Conservation (phyloP, 1,284 basidiomycete species). For the Ceratobasidium sp. region DNA sequence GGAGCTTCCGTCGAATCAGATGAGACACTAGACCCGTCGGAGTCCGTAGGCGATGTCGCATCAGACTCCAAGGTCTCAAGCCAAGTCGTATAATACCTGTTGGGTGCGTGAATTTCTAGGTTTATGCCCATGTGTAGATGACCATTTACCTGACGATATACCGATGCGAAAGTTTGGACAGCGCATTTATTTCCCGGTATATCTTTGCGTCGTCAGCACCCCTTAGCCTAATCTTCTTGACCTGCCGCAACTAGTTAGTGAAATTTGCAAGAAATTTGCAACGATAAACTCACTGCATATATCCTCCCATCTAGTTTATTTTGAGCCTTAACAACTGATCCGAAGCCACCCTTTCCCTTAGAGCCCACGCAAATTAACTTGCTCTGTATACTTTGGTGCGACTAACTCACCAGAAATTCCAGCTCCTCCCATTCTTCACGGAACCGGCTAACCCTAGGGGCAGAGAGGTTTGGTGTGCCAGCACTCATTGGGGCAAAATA, state of each 20-base stretch:
- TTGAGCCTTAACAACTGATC: constrained; percentile 92
- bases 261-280: background rate
- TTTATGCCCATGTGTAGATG: background rate
- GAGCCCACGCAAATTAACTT: background rate
- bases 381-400: background rate
- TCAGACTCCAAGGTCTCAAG: constrained; percentile 73
- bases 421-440: constrained; percentile 89
- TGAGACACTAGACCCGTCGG: constrained; percentile 55
- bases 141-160: constrained; percentile 86
- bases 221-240: constrained; percentile 89
- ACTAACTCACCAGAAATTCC: constrained; percentile 72
- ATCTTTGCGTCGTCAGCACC: constrained; percentile 89
- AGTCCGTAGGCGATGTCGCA: constrained; percentile 45
- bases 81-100: constrained; percentile 76
- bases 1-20: constrained; percentile 61
- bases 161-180: constrained; percentile 88
- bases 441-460: constrained; percentile 69
- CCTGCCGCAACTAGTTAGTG: constrained; percentile 17
- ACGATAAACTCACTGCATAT: constrained; percentile 48
- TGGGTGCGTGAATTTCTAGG: background rate
- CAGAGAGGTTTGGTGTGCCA: constrained; percentile 12
- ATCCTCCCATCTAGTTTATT: constrained; percentile 73
- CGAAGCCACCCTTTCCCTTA: constrained; percentile 94
- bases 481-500: constrained; percentile 26
- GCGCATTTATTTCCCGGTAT: constrained; percentile 90